Conservation (phyloP, 306 rosid species). For the Cicer judaicum region DNA sequence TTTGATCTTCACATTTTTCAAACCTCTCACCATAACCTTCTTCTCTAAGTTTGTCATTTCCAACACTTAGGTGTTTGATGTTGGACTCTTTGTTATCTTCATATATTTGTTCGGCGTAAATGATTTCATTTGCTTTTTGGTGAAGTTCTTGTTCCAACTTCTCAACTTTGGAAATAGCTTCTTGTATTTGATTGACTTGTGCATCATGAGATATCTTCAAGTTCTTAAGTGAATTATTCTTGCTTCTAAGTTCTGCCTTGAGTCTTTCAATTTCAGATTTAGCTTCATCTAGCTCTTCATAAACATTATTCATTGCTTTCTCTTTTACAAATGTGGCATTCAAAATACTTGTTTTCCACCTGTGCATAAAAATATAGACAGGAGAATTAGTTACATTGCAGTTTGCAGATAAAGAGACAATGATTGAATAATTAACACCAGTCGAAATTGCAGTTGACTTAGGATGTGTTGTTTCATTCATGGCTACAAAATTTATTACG, state of each 20-base stretch:
- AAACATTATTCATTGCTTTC: slow-evolving; percentile 57
- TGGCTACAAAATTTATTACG: no score
- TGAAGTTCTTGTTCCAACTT: slow-evolving; percentile 61
- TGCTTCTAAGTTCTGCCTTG: slow-evolving; percentile 55
- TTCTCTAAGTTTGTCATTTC: slow-evolving; percentile 55
- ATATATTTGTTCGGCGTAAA: slow-evolving; percentile 37
- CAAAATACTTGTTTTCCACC: slow-evolving; percentile 34
- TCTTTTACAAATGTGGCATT: slow-evolving; percentile 29
- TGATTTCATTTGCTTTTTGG: slow-evolving; percentile 56
- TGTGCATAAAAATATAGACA: neutral
- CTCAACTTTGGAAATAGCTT: slow-evolving; percentile 60
- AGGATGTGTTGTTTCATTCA: no score
- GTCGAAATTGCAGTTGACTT: no score
- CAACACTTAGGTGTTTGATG: slow-evolving; percentile 55
- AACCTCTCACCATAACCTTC: slow-evolving; percentile 53
- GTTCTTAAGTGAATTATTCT: slow-evolving; percentile 55
- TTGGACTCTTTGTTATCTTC: slow-evolving; percentile 58
- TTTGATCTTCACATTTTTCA: slow-evolving; percentile 54
- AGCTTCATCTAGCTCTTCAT: slow-evolving; percentile 67
- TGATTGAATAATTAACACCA: neutral
- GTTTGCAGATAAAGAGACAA: slow-evolving; percentile 13
- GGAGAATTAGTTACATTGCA: neutral
- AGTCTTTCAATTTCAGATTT: slow-evolving; percentile 70
- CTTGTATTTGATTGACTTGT: slow-evolving; percentile 51
- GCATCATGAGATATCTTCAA: slow-evolving; percentile 60